Conservation (phyloP, 257 asterid genomes). For the Solanum gandarillasii region DNA sequence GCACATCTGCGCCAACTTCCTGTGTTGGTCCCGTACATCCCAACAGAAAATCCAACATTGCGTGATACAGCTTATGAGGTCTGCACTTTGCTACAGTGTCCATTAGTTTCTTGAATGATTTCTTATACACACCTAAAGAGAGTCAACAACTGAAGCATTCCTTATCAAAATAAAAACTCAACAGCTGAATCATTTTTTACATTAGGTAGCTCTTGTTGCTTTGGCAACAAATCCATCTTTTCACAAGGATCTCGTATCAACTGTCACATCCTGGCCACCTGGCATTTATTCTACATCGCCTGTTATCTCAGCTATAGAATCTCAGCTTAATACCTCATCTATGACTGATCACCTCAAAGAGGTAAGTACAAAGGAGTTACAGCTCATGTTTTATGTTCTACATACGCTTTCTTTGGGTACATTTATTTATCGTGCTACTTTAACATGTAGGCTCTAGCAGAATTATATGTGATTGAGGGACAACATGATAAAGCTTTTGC, state of each 20-base stretch:
- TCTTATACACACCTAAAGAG: background rate
- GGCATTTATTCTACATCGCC: constrained; percentile 73
- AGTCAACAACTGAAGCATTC: constrained; percentile 6
- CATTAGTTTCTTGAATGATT: background rate
- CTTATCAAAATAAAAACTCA: background rate
- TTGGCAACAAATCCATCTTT: constrained; percentile 80
- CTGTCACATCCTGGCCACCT: constrained; percentile 83
- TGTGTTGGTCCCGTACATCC: constrained; percentile 85
- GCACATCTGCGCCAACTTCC: constrained; percentile 99
- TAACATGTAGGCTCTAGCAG: constrained; percentile 67
- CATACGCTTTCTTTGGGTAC: background rate
- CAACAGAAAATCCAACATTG: constrained; percentile 87
- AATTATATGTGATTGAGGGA: constrained; percentile 73
- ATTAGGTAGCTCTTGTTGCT: constrained; percentile 90
- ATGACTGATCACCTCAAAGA: constrained; percentile 73
- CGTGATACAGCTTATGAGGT: constrained; percentile 99
- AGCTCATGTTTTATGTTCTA: background rate
- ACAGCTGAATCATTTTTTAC: constrained; percentile 11
- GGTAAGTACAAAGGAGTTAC: constrained; percentile 33
- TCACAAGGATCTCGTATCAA: constrained; percentile 85
- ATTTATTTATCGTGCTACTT: constrained; percentile 5
- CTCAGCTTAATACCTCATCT: constrained; percentile 82
- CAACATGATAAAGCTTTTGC: constrained; percentile 87
- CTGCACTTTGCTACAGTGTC: constrained; percentile 8
- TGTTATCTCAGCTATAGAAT: constrained; percentile 86